Percentiles rank a stretch among this genome's conserved stretches.
Conservation (phyloP, 495 filamentous ascomycete genomes). For the Daldinia childiae region DNA sequence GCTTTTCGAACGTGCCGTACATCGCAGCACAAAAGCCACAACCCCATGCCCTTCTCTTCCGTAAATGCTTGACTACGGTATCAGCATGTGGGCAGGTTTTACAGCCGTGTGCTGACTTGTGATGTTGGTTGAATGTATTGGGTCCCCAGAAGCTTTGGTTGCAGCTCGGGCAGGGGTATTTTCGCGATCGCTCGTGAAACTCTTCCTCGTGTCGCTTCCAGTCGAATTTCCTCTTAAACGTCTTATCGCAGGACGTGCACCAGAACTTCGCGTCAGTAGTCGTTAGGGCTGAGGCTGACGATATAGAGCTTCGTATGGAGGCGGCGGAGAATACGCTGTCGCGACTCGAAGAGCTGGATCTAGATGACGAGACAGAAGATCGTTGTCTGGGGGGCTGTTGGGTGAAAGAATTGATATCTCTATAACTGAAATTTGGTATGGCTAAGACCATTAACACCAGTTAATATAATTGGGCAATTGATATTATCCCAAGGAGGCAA, state of each 20-base stretch:
- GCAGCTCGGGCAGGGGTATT: conserved; percentile 60
- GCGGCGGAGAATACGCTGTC: conserved; percentile 48
- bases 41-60: conserved; percentile 49
- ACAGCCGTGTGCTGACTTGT: conserved; percentile 61
- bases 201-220: conserved; percentile 64
- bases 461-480: background rate
- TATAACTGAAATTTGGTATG: conserved; percentile 42
- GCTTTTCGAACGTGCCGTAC: conserved; percentile 56
- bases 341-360: conserved; percentile 53
- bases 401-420: conserved; percentile 41
- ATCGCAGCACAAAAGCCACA: conserved; percentile 62
- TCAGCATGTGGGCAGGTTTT: conserved; percentile 60
- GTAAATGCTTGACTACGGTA: conserved; percentile 51
- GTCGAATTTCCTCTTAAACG: conserved; percentile 62
- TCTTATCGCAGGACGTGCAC: conserved; percentile 63
- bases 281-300: conserved; percentile 40
- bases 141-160: conserved; percentile 61
- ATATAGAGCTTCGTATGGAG: conserved; percentile 53
- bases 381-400: conserved; percentile 42
- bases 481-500: background rate
- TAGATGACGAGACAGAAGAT: conserved; percentile 56
- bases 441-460: conserved; percentile 24
- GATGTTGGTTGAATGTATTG: conserved; percentile 62
- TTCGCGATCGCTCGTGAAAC: conserved; percentile 62
- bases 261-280: conserved; percentile 53